phyloP scores from a whole-genome alignment of 129 eudicot species.

The Pittosporum tobira region DNA sequence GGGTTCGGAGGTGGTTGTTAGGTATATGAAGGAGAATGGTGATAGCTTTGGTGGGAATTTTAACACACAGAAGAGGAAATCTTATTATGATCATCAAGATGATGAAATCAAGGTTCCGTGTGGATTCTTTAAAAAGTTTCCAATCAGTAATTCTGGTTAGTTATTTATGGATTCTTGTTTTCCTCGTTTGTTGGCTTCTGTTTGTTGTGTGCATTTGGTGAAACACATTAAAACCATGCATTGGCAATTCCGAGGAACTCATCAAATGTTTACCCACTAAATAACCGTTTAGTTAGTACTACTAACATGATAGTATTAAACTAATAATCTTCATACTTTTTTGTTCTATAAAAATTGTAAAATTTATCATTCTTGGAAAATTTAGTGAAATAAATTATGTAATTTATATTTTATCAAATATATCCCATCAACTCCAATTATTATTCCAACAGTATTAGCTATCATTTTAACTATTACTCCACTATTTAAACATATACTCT shows the following conservation, averaged over 20 bases:
- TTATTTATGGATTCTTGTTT: slow-evolving; percentile 13
- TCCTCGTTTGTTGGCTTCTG: background rate
- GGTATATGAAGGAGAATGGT: slow-evolving; percentile 43
- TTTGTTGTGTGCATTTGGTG: background rate
- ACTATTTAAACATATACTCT: too few species aligned
- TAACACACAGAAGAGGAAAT: slow-evolving; percentile 31
- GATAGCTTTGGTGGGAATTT: slow-evolving; percentile 68
- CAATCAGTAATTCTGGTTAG: slow-evolving; percentile 53
- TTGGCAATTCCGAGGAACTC: slow-evolving; percentile 3
- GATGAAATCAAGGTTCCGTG: slow-evolving; percentile 55
- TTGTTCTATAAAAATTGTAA: too few species aligned
- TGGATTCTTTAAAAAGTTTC: slow-evolving; percentile 59
- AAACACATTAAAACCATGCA: background rate
- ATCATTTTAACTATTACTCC: too few species aligned
- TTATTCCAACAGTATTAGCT: too few species aligned
- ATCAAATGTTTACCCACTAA: too few species aligned
- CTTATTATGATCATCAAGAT: slow-evolving; percentile 46
- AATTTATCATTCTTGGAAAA: too few species aligned
- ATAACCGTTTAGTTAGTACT: too few species aligned
- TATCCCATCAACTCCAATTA: too few species aligned
- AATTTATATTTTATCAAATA: too few species aligned
- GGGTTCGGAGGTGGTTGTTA: slow-evolving; percentile 31
- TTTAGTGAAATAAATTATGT: too few species aligned
- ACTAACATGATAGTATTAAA: too few species aligned
- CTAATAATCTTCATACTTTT: too few species aligned